Base-by-base conservation (phyloP, 2,329 filamentous ascomycete species). In the Clonostachys byssicola region DNA sequence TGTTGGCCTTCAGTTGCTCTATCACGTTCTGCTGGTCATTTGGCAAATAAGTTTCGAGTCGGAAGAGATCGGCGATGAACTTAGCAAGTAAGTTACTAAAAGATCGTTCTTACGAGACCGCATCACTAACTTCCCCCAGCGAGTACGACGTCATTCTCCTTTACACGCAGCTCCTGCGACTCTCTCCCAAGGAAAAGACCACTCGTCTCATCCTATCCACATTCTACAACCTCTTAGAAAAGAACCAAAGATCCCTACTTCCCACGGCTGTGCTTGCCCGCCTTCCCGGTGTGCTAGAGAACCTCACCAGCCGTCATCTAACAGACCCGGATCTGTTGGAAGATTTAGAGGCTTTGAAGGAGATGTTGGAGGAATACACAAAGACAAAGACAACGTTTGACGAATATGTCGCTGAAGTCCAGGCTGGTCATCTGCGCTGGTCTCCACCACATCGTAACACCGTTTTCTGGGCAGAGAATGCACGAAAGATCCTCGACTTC, bases 11-110 rank as follows among this genome's bases (percentile, higher is more conserved):
- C 94, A 99, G 66, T 79, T 97, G 39, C 78, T 99, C 39, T 99
- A 99, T 65, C 90, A 96, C 60, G 88, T 96, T 14, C 78, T 99
- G 18, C 77, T 99, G 44, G 92, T 95, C 12, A 73, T 99, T 49
- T 99, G 94, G 94, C 92, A 97, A 73, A 76, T 99, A 56, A 96
- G 91, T 62, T 99, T 99, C 56, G 94, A 97, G 64, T 89, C 90
- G 12, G 85, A 86, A 49, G 69, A 75, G 3, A 75, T 86, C 59
- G 82, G 82, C 36, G 79, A 85, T 50, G 91, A 92, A 40, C 75
- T 99, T 49, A 89, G 97, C 67, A 84, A 91, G 89, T 94, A 77
- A 59, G 86, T 69, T 12, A n/a, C 14, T 33, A 17, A 8, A 34
- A 3, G 45, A 14, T 12, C 17, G 34, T 5, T 13, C 12, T 13